Percentiles rank a stretch among this genome's conserved stretches.
These are phyloP conservation scores for Debaryomyces sp. DNA, from an alignment of 1,139 yeast genomes.

Conservation along the genomic window DNA sequence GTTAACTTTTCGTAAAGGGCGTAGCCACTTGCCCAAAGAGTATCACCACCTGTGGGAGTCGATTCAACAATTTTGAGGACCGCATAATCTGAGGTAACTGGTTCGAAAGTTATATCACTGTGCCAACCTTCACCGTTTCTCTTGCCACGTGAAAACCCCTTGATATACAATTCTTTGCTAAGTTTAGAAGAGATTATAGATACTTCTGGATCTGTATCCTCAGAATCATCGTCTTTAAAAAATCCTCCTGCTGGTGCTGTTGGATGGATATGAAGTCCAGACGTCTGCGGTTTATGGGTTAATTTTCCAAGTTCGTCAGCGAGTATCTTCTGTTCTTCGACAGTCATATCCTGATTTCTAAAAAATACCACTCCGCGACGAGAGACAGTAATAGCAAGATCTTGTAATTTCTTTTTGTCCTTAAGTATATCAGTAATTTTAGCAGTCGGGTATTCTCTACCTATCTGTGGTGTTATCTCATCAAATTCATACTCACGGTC, in stretches of 20 bases:
- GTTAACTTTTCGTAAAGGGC: not conserved
- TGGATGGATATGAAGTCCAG: conserved; percentile 11
- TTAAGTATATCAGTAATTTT: conserved; percentile 8
- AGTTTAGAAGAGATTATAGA: not conserved
- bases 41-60: conserved; percentile 9
- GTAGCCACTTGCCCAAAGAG: conserved; percentile 11
- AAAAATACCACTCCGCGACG: not conserved
- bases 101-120: conserved; percentile 10
- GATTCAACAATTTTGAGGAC: conserved; percentile 9
- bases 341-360: not conserved
- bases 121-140: conserved; percentile 7
- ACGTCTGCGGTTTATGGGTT: conserved; percentile 8
- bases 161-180: not conserved
- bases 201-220: conserved; percentile 3
- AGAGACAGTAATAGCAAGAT: not conserved
- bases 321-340: not conserved
- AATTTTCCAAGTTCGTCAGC: conserved; percentile 7
- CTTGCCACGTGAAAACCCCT: not conserved
- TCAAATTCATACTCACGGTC: conserved; percentile 7
- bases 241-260: conserved; percentile 12
- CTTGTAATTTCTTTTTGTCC: conserved; percentile 7
- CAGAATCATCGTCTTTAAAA: conserved; percentile 8
- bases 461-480: conserved; percentile 9
- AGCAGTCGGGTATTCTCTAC: conserved; percentile 9
- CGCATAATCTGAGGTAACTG: conserved; percentile 9